Percentiles rank a stretch among this genome's conserved stretches.
phyloP scores from a whole-genome alignment of 768 basidiomycete species.

The Exsudoporus frostii region DNA sequence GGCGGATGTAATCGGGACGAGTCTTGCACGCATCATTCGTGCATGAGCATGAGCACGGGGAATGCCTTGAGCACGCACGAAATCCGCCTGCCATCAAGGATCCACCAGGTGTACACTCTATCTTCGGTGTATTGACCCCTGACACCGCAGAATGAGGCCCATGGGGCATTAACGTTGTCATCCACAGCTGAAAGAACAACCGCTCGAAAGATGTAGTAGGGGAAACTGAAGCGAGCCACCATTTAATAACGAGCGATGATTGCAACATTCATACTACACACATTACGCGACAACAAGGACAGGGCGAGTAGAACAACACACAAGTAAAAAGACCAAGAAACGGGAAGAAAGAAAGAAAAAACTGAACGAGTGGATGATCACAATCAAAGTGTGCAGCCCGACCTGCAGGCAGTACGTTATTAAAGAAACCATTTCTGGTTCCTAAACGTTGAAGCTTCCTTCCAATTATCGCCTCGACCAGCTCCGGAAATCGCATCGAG shows the following conservation, averaged over 20 bases:
- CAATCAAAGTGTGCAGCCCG: not conserved
- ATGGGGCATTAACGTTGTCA: too few species aligned
- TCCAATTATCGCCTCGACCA: not conserved
- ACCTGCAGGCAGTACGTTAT: conserved; percentile 5
- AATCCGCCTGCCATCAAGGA: not conserved
- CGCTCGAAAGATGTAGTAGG: not conserved
- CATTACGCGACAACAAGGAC: not conserved
- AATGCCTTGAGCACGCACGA: not conserved
- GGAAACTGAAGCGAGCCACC: not conserved
- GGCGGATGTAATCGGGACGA: not conserved
- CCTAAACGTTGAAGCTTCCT: not conserved
- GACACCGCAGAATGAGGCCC: not conserved
- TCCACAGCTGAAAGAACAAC: not conserved
- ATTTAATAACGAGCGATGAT: not conserved
- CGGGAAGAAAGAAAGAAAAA: not conserved
- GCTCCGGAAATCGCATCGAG: not conserved
- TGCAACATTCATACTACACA: not conserved
- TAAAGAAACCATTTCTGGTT: not conserved
- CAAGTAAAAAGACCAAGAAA: not conserved
- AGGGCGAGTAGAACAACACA: not conserved
- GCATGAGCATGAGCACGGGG: not conserved
- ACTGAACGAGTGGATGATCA: not conserved
- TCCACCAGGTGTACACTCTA: not conserved
- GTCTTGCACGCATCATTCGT: not conserved
- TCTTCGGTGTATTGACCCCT: not conserved